Base-by-base conservation (phyloP, 495 filamentous ascomycete species). In the Xylaria castorea region DNA sequence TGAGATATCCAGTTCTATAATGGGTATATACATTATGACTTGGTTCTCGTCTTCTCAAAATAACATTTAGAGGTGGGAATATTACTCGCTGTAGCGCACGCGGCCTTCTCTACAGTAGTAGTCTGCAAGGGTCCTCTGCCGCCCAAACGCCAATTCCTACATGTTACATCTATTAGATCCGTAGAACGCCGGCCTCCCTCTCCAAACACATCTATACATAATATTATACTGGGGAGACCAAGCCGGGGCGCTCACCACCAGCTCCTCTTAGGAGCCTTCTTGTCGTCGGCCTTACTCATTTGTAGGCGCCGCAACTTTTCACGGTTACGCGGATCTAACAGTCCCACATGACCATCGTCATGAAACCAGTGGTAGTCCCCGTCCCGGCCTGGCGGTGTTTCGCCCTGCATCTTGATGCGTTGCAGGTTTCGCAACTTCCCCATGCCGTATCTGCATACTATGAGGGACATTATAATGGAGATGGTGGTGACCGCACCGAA, bases 381-480 rank as follows among this genome's bases (percentile, higher is more conserved):
- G 34, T 76, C 66, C 12, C 71, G 73, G 53, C 77, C 75, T 46
- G 60, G 69, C 18, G 57, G 71, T 57, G 77, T 57, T 38, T 77
- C 75, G 44, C 80, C 77, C 71, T 82, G 95, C 95, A 98, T 98
- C 71, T 92, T 94, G 72, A 99, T 89, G 58, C 94, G 88, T 81
- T 97, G 95, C 40, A 98, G 91, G 80, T 92, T 92, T 62, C 93
- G 89, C 53, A 99, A 87, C 80, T 93, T 95, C 30, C 86, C 86
- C 25, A 98, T 84, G 6, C 95, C 94, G 80, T 93, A 97, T 50
- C 85, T 84, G 81, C 91, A 94, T 68, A 97, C 93, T 11, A 94
- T 71, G 48, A 89, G 88, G 18, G 91, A 92, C 81, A 96, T 90
- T 64, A 91, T 81, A 70, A 92, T 87, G 69, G 91, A 95, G 74